A percentile compares a stretch with the other conserved stretches of the same genome.
Evolutionary conservation across 2,329 filamentous ascomycete genomes (phyloP).

Genomic region (Diaporthe ilicicola): DNA sequence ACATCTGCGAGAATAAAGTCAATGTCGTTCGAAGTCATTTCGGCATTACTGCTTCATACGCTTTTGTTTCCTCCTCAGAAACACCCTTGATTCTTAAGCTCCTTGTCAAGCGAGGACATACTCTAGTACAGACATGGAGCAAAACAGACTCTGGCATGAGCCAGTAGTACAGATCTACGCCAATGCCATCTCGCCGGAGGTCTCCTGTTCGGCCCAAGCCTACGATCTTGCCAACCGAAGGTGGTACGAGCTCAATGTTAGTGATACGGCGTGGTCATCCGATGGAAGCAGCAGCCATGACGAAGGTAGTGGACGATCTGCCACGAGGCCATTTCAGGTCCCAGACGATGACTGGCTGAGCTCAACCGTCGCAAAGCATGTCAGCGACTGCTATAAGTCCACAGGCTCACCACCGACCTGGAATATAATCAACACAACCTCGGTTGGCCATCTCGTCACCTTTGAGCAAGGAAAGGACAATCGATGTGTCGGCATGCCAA

Average conservation of each 20-base stretch:
- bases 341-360: not conserved
- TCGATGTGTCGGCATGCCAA: not conserved
- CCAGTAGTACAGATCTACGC: not conserved
- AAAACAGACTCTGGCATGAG: not conserved
- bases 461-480: not conserved
- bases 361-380: not conserved
- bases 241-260: not conserved
- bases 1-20: too few relatives aligned
- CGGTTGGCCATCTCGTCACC: not conserved
- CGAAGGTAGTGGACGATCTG: not conserved
- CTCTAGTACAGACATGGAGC: not conserved
- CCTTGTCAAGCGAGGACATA: not conserved
- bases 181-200: not conserved
- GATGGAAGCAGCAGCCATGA: not conserved
- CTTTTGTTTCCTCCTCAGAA: too few relatives aligned
- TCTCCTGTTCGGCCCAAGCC: not conserved
- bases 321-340: not conserved
- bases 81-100: not conserved
- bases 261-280: not conserved
- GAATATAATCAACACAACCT: not conserved
- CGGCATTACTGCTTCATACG: too few relatives aligned
- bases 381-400: not conserved
- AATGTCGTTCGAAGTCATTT: too few relatives aligned
- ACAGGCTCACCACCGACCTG: not conserved
- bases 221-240: conserved; percentile 1